Percentiles rank a stretch among this genome's conserved stretches.
These are phyloP conservation scores for Stygiomarasmius scandens DNA, from an alignment of 1,284 basidiomycete species.

Conservation along the genomic window DNA sequence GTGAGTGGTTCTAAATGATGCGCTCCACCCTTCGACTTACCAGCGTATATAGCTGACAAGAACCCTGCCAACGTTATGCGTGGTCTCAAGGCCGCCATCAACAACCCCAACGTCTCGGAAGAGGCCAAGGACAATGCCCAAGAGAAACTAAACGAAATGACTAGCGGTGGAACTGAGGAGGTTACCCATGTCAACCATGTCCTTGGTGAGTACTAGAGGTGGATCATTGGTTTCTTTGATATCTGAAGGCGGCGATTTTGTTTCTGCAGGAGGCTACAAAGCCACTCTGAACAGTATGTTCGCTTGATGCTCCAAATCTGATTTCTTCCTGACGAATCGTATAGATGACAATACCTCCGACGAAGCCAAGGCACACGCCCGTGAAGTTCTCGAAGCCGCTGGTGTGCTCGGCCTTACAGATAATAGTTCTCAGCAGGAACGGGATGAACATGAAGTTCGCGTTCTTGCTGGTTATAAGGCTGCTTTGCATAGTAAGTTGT, in stretches of 20 bases:
- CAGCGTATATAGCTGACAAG: constrained; percentile 4
- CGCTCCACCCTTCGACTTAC: no score
- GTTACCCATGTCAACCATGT: constrained; percentile 21
- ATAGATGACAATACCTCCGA: constrained; percentile 43
- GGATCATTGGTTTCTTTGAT: no score
- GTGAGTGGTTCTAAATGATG: constrained; percentile 3
- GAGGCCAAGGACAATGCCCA: constrained; percentile 52
- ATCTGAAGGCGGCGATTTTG: no score
- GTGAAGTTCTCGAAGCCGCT: constrained; percentile 36
- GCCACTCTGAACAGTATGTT: constrained; percentile 49
- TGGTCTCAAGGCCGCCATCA: constrained; percentile 57
- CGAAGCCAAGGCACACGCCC: constrained; percentile 54
- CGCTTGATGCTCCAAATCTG: no score
- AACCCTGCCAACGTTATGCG: constrained; percentile 39
- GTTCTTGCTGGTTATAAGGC: constrained; percentile 20
- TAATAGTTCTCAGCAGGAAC: background rate
- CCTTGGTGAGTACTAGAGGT: no score
- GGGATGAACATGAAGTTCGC: constrained; percentile 14
- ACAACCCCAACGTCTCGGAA: constrained; percentile 55
- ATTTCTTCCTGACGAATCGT: no score
- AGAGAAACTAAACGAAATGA: constrained; percentile 45
- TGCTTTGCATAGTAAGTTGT: constrained; percentile 18
- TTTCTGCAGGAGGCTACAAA: constrained; percentile 61
- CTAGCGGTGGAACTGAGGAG: constrained; percentile 26
- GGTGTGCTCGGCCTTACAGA: constrained; percentile 3